Percentiles rank a stretch among this genome's conserved stretches.
Conservation (phyloP, 192 early-diverging fungal species). For the Coemansia sp. region DNA sequence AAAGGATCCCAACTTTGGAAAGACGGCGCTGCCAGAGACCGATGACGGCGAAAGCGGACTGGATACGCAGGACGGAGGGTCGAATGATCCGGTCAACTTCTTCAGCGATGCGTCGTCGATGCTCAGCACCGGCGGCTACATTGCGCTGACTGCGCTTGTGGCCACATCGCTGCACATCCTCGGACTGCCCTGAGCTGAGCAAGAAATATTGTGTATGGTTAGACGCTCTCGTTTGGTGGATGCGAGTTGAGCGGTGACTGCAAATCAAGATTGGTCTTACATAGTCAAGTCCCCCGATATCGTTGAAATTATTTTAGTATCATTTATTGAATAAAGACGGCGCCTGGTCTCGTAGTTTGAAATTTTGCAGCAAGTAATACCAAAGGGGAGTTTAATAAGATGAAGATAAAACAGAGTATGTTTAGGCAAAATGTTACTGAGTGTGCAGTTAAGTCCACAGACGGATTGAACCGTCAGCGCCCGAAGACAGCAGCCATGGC, state of each 20-base stretch:
- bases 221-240: too few species aligned
- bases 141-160: conserved; percentile 31
- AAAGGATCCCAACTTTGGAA: conserved; percentile 50
- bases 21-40: conserved; percentile 31
- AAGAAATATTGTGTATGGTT: too few species aligned
- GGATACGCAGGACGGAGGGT: conserved; percentile 20
- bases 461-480: conserved; percentile 86
- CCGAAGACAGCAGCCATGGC: conserved; percentile 94
- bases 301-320: too few species aligned
- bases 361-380: too few species aligned
- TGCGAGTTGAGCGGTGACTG: too few species aligned
- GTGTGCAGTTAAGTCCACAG: conserved; percentile 83
- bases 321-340: too few species aligned
- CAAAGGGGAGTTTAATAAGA: too few species aligned
- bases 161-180: conserved; percentile 38
- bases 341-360: too few species aligned
- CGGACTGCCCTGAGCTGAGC: conserved; percentile 33
- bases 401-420: not conserved
- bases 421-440: not conserved
- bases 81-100: conserved; percentile 38
- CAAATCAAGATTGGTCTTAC: too few species aligned
- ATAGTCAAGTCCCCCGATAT: too few species aligned
- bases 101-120: conserved; percentile 38
- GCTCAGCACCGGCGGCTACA: conserved; percentile 36
- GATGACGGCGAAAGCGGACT: conserved; percentile 36